Evolutionary conservation across 2,329 filamentous ascomycete species (phyloP), one percentile per base, ranked within the genome.

Genomic region (Hypomyces perniciosus): DNA sequence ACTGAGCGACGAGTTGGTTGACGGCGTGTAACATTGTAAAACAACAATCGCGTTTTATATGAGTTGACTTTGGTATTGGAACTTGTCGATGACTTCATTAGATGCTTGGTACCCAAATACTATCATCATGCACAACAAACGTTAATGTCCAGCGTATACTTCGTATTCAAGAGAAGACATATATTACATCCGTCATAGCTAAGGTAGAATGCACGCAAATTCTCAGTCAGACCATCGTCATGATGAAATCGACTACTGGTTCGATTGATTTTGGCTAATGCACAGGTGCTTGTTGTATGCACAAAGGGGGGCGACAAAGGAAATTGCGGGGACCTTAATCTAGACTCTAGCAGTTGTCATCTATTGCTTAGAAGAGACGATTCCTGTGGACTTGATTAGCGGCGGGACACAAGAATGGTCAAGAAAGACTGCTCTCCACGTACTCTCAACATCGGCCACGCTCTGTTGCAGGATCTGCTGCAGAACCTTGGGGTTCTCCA

Each of bases 391-490:
- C 9, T 12, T 6, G 4, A 64, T 75, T 68, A 75, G 74, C 59
- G 20, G 20, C 20, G 20, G 20, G 20, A 20, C 20, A 20, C 20
- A 20, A 20, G 2, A 20, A 20, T 20, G 20, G 20, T 20, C 20
- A 20, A 20, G 3, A 20, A 20, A 20, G 20, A 56, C 46, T 39
- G 30, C 33, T 12, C 33, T 40, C 6, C 29, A 65, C 67, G 62
- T 79, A 96, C 91, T 92, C 85, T 99, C 93, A 69, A 99, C 85
- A 73, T 99, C 93, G 59, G 86, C 76, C 67, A 99, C 83, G 72
- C 90, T 96, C 82, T 99, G 93, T 78, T 93, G 87, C 63, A 99
- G 84, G 67, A 99, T 96, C 79, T 96, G 90, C 81, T 96, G 90
- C 65, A 99, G 85, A 61, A 86, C 81, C 84, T 91, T 97, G 72